A percentile compares a stretch with the other conserved stretches of the same genome.
phyloP scores from a whole-genome alignment of 1,139 yeast genomes.

The Debaryomycetaceae sp. region DNA sequence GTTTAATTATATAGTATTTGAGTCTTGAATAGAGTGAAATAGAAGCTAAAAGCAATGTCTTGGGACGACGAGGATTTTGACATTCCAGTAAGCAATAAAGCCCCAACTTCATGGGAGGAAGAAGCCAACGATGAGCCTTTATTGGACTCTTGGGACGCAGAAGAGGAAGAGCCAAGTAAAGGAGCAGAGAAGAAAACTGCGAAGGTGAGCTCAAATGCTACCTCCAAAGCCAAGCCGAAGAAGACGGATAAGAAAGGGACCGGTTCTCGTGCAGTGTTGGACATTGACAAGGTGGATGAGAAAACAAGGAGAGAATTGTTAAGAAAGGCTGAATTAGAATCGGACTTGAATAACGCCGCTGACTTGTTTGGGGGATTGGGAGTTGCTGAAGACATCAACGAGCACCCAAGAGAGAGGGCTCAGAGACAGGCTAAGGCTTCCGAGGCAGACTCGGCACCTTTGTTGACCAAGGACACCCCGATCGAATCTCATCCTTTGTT shows the following conservation, averaged over 20 bases:
- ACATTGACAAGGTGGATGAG: conserved; percentile 63
- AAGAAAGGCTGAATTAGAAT: conserved; percentile 72
- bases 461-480: conserved; percentile 63
- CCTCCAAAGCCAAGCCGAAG: conserved; percentile 33
- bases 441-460: conserved; percentile 23
- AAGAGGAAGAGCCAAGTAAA: conserved; percentile 55
- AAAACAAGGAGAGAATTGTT: conserved; percentile 68
- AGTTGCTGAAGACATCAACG: conserved; percentile 53
- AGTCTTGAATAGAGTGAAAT: not conserved
- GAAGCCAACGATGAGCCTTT: conserved; percentile 75
- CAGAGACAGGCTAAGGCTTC: conserved; percentile 51
- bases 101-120: conserved; percentile 74
- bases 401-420: conserved; percentile 67
- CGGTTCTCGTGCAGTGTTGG: conserved; percentile 33
- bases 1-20: not conserved
- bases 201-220: conserved; percentile 31
- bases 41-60: conserved; percentile 27
- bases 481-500: conserved; percentile 74
- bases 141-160: conserved; percentile 79
- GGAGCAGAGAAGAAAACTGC: conserved; percentile 40
- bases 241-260: conserved; percentile 34
- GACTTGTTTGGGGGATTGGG: conserved; percentile 85
- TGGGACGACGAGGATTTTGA: conserved; percentile 92
- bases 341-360: conserved; percentile 91
- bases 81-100: conserved; percentile 50